These are phyloP conservation scores for Kluyveromyces dobzhanskii DNA, from an alignment of 805 yeast genomes.

Conservation along the genomic window DNA sequence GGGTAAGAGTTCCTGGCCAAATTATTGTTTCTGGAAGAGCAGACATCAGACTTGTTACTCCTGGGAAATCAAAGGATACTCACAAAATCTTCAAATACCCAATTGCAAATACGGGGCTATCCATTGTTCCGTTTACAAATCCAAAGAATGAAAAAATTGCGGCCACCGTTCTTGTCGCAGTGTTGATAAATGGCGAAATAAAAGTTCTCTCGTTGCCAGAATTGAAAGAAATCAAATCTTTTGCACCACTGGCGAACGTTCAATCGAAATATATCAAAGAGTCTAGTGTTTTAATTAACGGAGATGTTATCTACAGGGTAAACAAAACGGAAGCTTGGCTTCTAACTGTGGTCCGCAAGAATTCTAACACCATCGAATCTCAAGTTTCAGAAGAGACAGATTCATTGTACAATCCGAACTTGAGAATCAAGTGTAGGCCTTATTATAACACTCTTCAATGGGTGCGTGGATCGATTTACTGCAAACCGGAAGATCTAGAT, in stretches of 20 bases:
- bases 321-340: slow-evolving; percentile 47
- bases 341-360: slow-evolving; percentile 38
- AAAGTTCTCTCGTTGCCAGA: slow-evolving; percentile 50
- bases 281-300: slow-evolving; percentile 42
- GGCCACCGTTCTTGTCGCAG: slow-evolving; percentile 41
- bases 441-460: slow-evolving; percentile 70
- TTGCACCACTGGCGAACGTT: slow-evolving; percentile 37
- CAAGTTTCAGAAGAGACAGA: slow-evolving; percentile 37
- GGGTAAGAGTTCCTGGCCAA: slow-evolving; percentile 53
- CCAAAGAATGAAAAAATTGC: slow-evolving; percentile 20
- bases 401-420: slow-evolving; percentile 58
- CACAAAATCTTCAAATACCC: slow-evolving; percentile 51
- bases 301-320: slow-evolving; percentile 50
- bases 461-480: slow-evolving; percentile 68
- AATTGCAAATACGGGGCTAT: slow-evolving; percentile 41
- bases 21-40: slow-evolving; percentile 45
- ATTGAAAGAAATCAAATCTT: slow-evolving; percentile 45
- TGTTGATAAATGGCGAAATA: slow-evolving; percentile 40
- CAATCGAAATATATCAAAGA: slow-evolving; percentile 34
- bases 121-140: slow-evolving; percentile 29
- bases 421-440: slow-evolving; percentile 72
- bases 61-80: slow-evolving; percentile 53
- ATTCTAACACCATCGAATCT: slow-evolving; percentile 39
- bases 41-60: slow-evolving; percentile 55
- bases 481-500: slow-evolving; percentile 58